Evolutionary conservation across 2,329 filamentous ascomycete genomes (phyloP).

Genomic region (Trichoderma atrobrunneum): DNA sequence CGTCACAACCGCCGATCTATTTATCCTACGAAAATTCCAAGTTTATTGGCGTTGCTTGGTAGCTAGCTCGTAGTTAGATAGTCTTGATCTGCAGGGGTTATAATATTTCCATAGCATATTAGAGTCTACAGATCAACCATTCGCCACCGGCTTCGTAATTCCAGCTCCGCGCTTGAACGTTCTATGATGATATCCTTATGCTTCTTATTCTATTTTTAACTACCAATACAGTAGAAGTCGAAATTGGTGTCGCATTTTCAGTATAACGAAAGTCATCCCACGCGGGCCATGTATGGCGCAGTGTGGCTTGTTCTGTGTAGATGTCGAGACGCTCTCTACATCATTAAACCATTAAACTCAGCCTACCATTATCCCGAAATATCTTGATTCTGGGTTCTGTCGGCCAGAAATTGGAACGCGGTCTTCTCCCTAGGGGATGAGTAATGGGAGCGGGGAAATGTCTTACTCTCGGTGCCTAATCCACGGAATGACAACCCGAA

Average conservation of each 20-base stretch:
- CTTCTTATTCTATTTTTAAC: background rate
- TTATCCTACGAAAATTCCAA: background rate
- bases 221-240: background rate
- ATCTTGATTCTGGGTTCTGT: background rate
- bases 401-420: background rate
- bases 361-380: background rate
- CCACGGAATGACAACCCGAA: background rate
- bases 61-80: background rate
- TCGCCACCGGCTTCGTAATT: background rate
- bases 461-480: background rate
- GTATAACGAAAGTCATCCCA: background rate
- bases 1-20: background rate
- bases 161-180: background rate
- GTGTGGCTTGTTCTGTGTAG: background rate
- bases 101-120: background rate
- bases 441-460: background rate
- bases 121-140: background rate
- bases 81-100: background rate
- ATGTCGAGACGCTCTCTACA: background rate
- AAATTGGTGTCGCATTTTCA: background rate
- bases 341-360: background rate
- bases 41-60: background rate
- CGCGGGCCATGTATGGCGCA: background rate
- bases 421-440: background rate
- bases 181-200: background rate